Percentiles rank a stretch among this genome's conserved stretches.
Conservation (phyloP, 164 flowering plant genomes). For the Magnolia sinica region DNA sequence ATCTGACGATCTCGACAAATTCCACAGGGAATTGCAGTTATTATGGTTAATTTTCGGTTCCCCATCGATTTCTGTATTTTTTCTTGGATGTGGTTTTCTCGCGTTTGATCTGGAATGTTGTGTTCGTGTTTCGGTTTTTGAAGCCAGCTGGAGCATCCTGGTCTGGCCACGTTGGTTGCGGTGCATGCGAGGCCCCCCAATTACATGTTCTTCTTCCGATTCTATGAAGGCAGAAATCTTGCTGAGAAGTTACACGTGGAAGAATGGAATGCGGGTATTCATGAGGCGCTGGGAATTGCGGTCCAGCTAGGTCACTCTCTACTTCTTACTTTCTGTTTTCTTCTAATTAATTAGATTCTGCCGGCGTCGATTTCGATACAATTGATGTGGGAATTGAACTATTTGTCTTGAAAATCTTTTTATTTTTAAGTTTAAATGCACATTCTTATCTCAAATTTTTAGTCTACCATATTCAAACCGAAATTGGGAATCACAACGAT, state of each 20-base stretch:
- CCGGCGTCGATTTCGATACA: too few species aligned
- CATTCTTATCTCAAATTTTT: too few species aligned
- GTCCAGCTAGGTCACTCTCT: constrained; percentile 49
- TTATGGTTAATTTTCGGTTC: constrained; percentile 47
- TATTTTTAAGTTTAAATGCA: too few species aligned
- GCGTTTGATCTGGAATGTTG: background rate
- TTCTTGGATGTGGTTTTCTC: background rate
- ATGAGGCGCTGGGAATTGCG: constrained; percentile 44
- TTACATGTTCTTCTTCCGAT: constrained; percentile 78
- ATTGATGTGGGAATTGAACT: too few species aligned
- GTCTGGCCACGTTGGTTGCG: constrained; percentile 66
- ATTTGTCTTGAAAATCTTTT: too few species aligned
- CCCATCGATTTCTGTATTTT: background rate
- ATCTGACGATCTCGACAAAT: constrained; percentile 67
- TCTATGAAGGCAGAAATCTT: constrained; percentile 56
- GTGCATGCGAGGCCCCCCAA: constrained; percentile 92
- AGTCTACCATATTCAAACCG: too few species aligned
- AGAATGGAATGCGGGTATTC: constrained; percentile 66
- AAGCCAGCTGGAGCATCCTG: constrained; percentile 80
- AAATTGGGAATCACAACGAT: too few species aligned
- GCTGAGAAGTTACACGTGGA: constrained; percentile 65
- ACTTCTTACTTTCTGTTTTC: background rate
- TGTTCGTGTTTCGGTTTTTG: background rate
- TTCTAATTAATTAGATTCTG: too few species aligned
- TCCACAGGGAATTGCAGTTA: constrained; percentile 73